Conservation (phyloP, 2,329 filamentous ascomycete species). For the Xylariaceae sp. region DNA sequence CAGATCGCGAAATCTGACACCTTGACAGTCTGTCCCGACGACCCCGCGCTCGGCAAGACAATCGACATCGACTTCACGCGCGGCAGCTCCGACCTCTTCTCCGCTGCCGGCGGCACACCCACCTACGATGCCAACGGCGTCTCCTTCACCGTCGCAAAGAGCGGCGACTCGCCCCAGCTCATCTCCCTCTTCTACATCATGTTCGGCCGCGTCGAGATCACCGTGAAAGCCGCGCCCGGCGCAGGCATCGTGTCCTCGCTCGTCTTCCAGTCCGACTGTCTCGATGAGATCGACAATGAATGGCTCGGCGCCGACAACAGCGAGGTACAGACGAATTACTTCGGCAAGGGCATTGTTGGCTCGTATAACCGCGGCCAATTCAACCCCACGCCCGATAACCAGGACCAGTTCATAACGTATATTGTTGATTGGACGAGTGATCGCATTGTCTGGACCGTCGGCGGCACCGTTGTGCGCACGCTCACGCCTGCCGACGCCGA, state of each 20-base stretch:
- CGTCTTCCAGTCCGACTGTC: conserved; percentile 81
- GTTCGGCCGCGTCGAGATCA: conserved; percentile 88
- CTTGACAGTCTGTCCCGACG: conserved; percentile 58
- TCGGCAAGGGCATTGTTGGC: conserved; percentile 82
- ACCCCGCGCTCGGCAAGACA: conserved; percentile 78
- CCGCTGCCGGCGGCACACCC: conserved; percentile 58
- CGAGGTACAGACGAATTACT: conserved; percentile 95
- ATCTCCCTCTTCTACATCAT: conserved; percentile 96
- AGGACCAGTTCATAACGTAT: conserved; percentile 77
- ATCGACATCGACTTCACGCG: conserved; percentile 78
- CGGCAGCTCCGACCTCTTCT: conserved; percentile 74
- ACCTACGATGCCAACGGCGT: conserved; percentile 73
- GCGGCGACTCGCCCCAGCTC: conserved; percentile 81
- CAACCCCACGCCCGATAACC: conserved; percentile 64
- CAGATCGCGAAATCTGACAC: conserved; percentile 13
- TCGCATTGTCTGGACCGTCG: conserved; percentile 82
- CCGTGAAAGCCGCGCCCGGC: conserved; percentile 79
- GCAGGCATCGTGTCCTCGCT: conserved; percentile 89
- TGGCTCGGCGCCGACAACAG: conserved; percentile 75
- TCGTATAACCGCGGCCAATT: conserved; percentile 85
- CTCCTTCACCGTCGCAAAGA: conserved; percentile 69
- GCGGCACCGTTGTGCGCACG: conserved; percentile 69
- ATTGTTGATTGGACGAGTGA: conserved; percentile 84
- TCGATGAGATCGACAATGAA: conserved; percentile 97
- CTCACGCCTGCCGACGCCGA: conserved; percentile 65